Evolutionary conservation across 495 filamentous ascomycete genomes (phyloP).

Genomic region (Bathelium albidoporum): DNA sequence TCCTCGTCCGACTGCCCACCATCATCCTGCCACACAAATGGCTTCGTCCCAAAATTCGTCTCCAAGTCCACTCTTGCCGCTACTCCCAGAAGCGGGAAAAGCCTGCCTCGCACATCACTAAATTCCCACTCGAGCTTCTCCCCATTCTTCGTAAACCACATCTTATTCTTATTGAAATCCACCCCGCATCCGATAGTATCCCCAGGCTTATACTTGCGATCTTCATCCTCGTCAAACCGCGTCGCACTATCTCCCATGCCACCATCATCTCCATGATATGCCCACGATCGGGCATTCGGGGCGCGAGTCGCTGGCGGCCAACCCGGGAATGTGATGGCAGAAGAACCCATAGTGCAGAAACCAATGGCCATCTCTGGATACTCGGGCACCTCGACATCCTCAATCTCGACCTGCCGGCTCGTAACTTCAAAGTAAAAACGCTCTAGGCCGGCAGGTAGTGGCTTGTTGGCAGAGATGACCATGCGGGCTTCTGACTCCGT

Average conservation of each 20-base stretch:
- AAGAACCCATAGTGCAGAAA: not conserved
- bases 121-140: not conserved
- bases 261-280: slow-evolving; percentile 1
- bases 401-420: not conserved
- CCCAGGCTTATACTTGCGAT: not conserved
- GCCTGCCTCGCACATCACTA: not conserved
- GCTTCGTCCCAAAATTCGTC: not conserved
- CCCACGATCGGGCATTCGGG: not conserved
- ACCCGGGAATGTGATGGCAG: not conserved
- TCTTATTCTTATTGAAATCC: slow-evolving; percentile 3
- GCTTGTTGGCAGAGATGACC: not conserved
- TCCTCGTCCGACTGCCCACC: not conserved
- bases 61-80: not conserved
- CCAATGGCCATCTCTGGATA: not conserved
- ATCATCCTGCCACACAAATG: slow-evolving; percentile 3
- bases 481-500: not conserved
- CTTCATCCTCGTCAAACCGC: not conserved
- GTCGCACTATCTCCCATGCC: not conserved
- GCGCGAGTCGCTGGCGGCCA: not conserved
- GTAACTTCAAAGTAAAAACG: not conserved
- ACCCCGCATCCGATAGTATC: not conserved
- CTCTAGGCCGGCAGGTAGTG: not conserved
- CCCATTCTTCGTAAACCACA: slow-evolving; percentile 3
- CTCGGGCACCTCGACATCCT: not conserved
- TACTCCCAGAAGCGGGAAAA: not conserved